phyloP scores from a whole-genome alignment of 805 yeast species.

The Saccharomycodes ludwigii region DNA sequence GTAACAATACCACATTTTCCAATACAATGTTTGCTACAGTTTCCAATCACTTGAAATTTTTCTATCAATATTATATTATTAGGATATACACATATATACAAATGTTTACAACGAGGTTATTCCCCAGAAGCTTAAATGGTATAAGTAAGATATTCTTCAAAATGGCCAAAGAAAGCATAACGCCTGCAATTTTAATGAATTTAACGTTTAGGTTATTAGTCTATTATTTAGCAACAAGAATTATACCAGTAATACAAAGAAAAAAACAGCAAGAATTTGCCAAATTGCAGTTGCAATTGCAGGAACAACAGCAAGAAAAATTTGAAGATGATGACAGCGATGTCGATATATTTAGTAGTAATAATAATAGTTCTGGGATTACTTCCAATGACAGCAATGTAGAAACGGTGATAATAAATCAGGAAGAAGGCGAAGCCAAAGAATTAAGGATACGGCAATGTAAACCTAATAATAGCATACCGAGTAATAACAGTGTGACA shows the following conservation, averaged over 20 bases:
- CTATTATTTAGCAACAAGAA: slow-evolving; percentile 84
- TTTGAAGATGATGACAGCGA: too few species aligned
- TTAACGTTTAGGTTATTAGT: slow-evolving; percentile 78
- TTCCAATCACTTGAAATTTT: too few species aligned
- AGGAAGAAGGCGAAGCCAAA: slow-evolving; percentile 14
- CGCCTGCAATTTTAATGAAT: slow-evolving; percentile 71
- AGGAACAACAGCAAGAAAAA: neutral
- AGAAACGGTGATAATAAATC: slow-evolving; percentile 13
- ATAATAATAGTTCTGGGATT: neutral
- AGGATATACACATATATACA: too few species aligned
- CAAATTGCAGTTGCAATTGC: slow-evolving; percentile 1
- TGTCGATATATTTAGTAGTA: neutral
- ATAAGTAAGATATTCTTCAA: slow-evolving; percentile 22
- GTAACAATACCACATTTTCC: too few species aligned
- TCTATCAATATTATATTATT: too few species aligned
- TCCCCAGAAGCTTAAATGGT: slow-evolving; percentile 25
- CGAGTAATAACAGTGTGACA: slow-evolving; percentile 4
- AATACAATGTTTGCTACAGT: too few species aligned
- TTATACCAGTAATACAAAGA: slow-evolving; percentile 63
- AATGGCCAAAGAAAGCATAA: slow-evolving; percentile 48
- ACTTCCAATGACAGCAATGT: too few species aligned
- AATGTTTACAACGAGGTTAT: too few species aligned
- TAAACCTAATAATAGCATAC: neutral
- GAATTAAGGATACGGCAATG: neutral
- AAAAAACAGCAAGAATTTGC: slow-evolving; percentile 14